Conservation (phyloP, 495 filamentous ascomycete species). For the Tuber brumale region DNA sequence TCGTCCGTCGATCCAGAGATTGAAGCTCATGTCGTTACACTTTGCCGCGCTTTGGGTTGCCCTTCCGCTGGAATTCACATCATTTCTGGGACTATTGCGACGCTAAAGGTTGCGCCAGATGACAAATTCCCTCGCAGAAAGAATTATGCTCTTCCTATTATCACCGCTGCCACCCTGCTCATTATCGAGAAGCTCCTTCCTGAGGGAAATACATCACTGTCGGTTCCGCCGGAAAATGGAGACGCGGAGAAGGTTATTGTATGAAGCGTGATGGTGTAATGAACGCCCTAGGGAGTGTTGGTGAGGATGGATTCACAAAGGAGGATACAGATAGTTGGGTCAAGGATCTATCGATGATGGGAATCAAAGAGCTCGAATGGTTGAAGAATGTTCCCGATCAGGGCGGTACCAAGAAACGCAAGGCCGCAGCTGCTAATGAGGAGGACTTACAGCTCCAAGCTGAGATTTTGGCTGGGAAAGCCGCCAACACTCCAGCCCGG, state of each 20-base stretch:
- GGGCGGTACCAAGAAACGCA: constrained; percentile 20
- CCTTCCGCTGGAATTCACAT: constrained; percentile 53
- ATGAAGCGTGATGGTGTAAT: constrained; percentile 39
- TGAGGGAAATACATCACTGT: constrained; percentile 31
- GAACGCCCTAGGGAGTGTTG: constrained; percentile 21
- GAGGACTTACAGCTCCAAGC: constrained; percentile 25
- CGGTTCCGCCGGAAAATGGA: constrained; percentile 27
- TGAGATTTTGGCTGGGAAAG: constrained; percentile 26
- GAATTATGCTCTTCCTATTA: constrained; percentile 20
- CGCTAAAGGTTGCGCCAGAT: neutral
- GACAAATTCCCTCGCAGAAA: constrained; percentile 4
- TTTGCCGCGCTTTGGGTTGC: constrained; percentile 49
- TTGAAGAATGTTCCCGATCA: constrained; percentile 30
- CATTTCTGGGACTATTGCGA: constrained; percentile 55
- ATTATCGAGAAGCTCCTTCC: constrained; percentile 37
- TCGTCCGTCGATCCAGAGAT: constrained; percentile 47
- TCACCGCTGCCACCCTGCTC: constrained; percentile 30
- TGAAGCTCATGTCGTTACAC: constrained; percentile 37
- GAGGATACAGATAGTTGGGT: constrained; percentile 38
- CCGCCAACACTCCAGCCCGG: neutral
- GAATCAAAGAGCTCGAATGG: constrained; percentile 30
- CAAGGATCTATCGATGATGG: constrained; percentile 33
- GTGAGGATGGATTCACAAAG: constrained; percentile 31
- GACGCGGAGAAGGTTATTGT: constrained; percentile 35
- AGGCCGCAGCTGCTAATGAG: constrained; percentile 12